Evolutionary conservation across 1,284 basidiomycete genomes (phyloP).

Genomic region (Cryptococcus floricola): DNA sequence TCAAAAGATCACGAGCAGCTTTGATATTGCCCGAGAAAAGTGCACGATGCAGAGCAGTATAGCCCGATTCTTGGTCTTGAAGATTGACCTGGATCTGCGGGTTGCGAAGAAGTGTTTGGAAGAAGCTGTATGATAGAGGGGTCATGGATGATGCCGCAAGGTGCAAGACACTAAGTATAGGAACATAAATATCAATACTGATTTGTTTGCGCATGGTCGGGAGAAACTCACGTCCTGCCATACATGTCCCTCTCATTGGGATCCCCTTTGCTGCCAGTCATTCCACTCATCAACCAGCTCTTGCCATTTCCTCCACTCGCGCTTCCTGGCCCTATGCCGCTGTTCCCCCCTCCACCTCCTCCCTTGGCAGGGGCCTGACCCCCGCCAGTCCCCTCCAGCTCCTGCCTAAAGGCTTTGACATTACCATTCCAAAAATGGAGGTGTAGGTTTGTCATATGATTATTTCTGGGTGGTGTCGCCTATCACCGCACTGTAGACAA

Average conservation of each 20-base stretch:
- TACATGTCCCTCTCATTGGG: slow-evolving; percentile 46
- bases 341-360: slow-evolving; percentile 43
- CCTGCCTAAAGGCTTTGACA: slow-evolving; percentile 74
- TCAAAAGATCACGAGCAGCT: slow-evolving; percentile 70
- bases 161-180: slow-evolving; percentile 66
- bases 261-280: slow-evolving; percentile 48
- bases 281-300: slow-evolving; percentile 61
- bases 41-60: slow-evolving; percentile 89
- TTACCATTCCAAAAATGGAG: slow-evolving; percentile 69
- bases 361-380: slow-evolving; percentile 10
- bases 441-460: slow-evolving; percentile 62
- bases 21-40: slow-evolving; percentile 81
- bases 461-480: not conserved
- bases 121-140: slow-evolving; percentile 68
- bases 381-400: slow-evolving; percentile 57
- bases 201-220: not conserved
- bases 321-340: slow-evolving; percentile 38
- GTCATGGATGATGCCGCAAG: slow-evolving; percentile 64
- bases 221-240: slow-evolving; percentile 38
- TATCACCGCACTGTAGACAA: not conserved
- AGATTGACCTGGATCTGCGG: slow-evolving; percentile 75
- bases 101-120: slow-evolving; percentile 73
- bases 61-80: slow-evolving; percentile 77
- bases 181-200: slow-evolving; percentile 54
- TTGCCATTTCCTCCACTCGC: slow-evolving; percentile 52